These are phyloP conservation scores for Vaccinium vitisidaea DNA, from an alignment of 148 eudicot genomes.

Conservation along the genomic window DNA sequence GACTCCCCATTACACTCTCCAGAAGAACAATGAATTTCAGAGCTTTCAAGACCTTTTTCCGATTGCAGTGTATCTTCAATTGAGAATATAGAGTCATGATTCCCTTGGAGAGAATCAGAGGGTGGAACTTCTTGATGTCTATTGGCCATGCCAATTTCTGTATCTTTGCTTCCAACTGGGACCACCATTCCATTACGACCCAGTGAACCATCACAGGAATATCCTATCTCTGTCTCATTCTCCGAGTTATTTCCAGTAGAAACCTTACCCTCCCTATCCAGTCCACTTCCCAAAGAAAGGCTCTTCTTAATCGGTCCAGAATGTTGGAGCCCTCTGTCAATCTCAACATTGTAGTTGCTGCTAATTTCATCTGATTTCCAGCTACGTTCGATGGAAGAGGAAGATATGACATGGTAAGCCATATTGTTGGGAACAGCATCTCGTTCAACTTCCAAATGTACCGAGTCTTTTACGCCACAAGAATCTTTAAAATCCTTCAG, in stretches of 20 bases:
- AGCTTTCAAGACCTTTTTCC: slow-evolving; percentile 35
- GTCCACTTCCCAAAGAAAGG: slow-evolving; percentile 67
- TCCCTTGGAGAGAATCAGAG: slow-evolving; percentile 40
- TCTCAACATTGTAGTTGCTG: slow-evolving; percentile 30
- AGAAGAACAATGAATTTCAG: slow-evolving; percentile 24
- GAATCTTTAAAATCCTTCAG: slow-evolving; percentile 18
- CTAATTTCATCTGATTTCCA: slow-evolving; percentile 63
- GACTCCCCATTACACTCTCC: slow-evolving; percentile 28
- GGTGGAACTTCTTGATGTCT: slow-evolving; percentile 22
- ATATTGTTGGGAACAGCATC: slow-evolving; percentile 13
- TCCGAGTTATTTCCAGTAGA: slow-evolving; percentile 46
- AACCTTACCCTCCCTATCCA: slow-evolving; percentile 41
- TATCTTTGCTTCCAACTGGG: slow-evolving; percentile 28
- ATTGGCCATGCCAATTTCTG: slow-evolving; percentile 21
- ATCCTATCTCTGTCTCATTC: slow-evolving; percentile 39
- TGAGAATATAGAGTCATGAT: slow-evolving; percentile 42
- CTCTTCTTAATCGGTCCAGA: slow-evolving; percentile 45
- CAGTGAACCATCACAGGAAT: slow-evolving; percentile 45
- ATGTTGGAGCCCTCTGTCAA: slow-evolving; percentile 29
- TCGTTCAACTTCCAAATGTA: slow-evolving; percentile 25
- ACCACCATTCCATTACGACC: slow-evolving; percentile 26
- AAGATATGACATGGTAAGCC: slow-evolving; percentile 25
- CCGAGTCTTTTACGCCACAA: slow-evolving; percentile 12
- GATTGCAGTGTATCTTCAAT: slow-evolving; percentile 30
- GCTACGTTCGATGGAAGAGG: slow-evolving; percentile 32